phyloP scores from a whole-genome alignment of 2,329 filamentous ascomycete species.

The Aphanocladium album region DNA sequence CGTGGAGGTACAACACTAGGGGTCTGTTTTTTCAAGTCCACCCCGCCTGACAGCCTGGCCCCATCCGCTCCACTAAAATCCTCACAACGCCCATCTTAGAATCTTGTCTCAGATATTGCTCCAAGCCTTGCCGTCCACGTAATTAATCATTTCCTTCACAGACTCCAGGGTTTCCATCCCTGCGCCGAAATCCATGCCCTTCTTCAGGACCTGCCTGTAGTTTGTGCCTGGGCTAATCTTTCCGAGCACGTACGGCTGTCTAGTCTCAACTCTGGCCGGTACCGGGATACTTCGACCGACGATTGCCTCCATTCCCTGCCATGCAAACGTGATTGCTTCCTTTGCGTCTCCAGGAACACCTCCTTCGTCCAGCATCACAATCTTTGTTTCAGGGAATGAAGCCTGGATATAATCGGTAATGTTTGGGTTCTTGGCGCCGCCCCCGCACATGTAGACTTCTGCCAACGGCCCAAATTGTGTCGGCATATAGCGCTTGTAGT shows the following conservation, averaged over 20 bases:
- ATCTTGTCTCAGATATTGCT: too few relatives aligned
- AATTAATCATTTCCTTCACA: conserved; percentile 47
- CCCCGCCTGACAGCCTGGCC: too few relatives aligned
- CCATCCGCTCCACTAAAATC: too few relatives aligned
- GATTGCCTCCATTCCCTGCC: conserved; percentile 56
- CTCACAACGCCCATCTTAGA: too few relatives aligned
- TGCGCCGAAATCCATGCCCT: conserved; percentile 46
- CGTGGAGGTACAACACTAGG: too few relatives aligned
- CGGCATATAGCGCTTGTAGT: conserved; percentile 44
- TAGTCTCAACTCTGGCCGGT: conserved; percentile 47
- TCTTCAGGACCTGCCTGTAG: conserved; percentile 47
- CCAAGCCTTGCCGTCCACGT: too few relatives aligned
- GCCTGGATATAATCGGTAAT: conserved; percentile 48
- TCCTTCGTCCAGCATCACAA: conserved; percentile 52
- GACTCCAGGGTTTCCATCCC: conserved; percentile 37
- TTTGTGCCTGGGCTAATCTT: conserved; percentile 51
- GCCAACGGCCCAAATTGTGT: conserved; percentile 35
- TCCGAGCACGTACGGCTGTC: conserved; percentile 46
- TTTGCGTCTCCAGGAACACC: conserved; percentile 54
- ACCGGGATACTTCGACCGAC: conserved; percentile 51
- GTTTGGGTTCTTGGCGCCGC: conserved; percentile 53
- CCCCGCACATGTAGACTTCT: conserved; percentile 58
- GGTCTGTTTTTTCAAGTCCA: too few relatives aligned
- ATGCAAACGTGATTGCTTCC: conserved; percentile 51
- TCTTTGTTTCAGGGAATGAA: conserved; percentile 41